Evolutionary conservation across 129 eudicot species (phyloP).

Genomic region (Flaveria ramosissima): DNA sequence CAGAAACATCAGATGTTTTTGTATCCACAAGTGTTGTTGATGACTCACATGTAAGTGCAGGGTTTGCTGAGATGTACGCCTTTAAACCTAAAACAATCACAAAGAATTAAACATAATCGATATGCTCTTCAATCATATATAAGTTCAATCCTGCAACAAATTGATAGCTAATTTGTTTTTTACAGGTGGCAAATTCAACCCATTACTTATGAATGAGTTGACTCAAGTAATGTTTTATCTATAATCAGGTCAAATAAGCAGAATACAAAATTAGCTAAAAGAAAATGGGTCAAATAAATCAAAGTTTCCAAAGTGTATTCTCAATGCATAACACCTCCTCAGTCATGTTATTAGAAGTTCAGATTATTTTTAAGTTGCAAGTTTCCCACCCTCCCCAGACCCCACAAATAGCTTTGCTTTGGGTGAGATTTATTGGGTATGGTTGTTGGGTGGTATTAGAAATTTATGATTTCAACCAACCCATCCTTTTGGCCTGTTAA

Average conservation of each 20-base stretch:
- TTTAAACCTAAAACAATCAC: slow-evolving; percentile 60
- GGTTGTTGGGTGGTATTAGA: background rate
- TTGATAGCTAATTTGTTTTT: background rate
- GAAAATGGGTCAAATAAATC: background rate
- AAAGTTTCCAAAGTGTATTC: background rate
- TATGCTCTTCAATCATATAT: slow-evolving; percentile 8
- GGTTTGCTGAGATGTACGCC: slow-evolving; percentile 92
- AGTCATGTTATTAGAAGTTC: background rate
- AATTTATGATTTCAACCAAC: background rate
- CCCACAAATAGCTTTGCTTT: too few relatives aligned
- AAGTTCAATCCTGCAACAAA: background rate
- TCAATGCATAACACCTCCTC: background rate
- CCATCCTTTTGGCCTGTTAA: background rate
- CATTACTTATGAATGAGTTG: background rate
- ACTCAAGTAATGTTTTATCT: background rate
- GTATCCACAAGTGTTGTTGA: slow-evolving; percentile 51
- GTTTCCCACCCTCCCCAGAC: too few relatives aligned
- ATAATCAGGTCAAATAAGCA: background rate
- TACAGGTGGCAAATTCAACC: background rate
- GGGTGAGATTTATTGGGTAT: too few relatives aligned
- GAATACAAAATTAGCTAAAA: background rate
- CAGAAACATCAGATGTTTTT: slow-evolving; percentile 55
- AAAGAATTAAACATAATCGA: background rate
- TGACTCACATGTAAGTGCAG: slow-evolving; percentile 53
- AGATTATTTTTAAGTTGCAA: too few relatives aligned